Base-by-base conservation (phyloP, 345 rosid species). In the Turritis glabra region DNA sequence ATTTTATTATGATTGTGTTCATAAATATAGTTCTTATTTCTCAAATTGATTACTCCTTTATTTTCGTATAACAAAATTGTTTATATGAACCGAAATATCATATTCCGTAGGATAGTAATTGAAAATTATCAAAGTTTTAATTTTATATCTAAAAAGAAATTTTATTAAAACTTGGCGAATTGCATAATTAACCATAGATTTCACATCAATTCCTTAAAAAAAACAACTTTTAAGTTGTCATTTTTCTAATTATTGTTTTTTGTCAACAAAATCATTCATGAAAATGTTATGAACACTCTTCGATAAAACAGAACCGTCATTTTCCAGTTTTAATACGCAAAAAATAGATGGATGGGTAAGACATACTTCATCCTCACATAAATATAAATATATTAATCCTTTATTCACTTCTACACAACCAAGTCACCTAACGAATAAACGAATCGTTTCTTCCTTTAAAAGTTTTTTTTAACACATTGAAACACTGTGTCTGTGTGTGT, bases 361-460 rank as follows among this genome's bases (percentile, higher is more conserved):
- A 37, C 15, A 47, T 21, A 2, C 35, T 61, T 72, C 62, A 72
- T 19, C 37, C n/a, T 50, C 76, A 38, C 62, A 38, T 61, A 21
- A 38, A 50, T 27, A 21, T 56, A 58, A 75, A 40, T 40, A 27
- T 27, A 27, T 27, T 2, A 27, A 27, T 27, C 44, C 37, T 19
- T 75, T 75, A 67, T 75, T 67, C 72, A 50, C 18, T 64, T 64
- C 35, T 40, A 60, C 62, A 69, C 12, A 61, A 11, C 32, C 25
- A 12, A 40, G 60, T 67, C 29, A 64, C 61, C 35, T 55, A 6
- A 77, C 68, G 68, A 77, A 77, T 77, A 64, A 77, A 71, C 80
- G 68, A 77, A 77, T 77, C 68, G 23, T 70, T 44, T 51, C 23
- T 52, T 44, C 30, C 51, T 27, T 50, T 67, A 11, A 23, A 35